Evolutionary conservation across 2,329 filamentous ascomycete species (phyloP).

Genomic region (Trichoderma sp.): DNA sequence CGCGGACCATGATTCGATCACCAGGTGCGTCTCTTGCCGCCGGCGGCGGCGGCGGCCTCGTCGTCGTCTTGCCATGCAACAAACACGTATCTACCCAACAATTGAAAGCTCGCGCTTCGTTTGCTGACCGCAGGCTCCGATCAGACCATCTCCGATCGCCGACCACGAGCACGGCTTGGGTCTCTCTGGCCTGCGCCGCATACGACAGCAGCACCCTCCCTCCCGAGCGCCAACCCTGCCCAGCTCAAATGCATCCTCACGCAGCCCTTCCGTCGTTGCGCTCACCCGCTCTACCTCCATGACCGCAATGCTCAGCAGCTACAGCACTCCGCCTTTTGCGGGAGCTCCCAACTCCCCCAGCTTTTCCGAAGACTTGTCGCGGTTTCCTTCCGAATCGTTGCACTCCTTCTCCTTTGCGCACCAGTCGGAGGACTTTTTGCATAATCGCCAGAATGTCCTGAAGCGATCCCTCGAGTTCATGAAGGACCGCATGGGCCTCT

Average conservation of each 20-base stretch:
- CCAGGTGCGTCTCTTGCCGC: slow-evolving; percentile 59
- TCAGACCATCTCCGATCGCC: slow-evolving; percentile 76
- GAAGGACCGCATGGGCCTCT: slow-evolving; percentile 86
- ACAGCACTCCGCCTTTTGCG: slow-evolving; percentile 56
- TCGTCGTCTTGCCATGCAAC: too few species aligned
- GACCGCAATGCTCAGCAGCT: slow-evolving; percentile 63
- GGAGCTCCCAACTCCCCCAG: slow-evolving; percentile 72
- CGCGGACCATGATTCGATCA: slow-evolving; percentile 68
- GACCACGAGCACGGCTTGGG: slow-evolving; percentile 88
- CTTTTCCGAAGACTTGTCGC: slow-evolving; percentile 83
- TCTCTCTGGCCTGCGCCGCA: slow-evolving; percentile 84
- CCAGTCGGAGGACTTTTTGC: slow-evolving; percentile 87
- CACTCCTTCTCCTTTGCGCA: slow-evolving; percentile 98
- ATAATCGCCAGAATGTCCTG: slow-evolving; percentile 88
- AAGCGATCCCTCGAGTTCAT: slow-evolving; percentile 96
- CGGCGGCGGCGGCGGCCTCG: not conserved
- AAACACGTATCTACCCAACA: not conserved
- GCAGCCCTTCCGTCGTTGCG: slow-evolving; percentile 58
- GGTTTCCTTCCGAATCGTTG: slow-evolving; percentile 92
- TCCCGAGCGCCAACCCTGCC: slow-evolving; percentile 66
- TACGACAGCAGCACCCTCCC: slow-evolving; percentile 77
- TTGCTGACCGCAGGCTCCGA: slow-evolving; percentile 37
- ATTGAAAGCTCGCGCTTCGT: slow-evolving; percentile 22
- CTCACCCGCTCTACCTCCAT: slow-evolving; percentile 72
- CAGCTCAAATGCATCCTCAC: slow-evolving; percentile 62